Base-by-base conservation (phyloP, 805 yeast species). In the Citeromyces matritensis region DNA sequence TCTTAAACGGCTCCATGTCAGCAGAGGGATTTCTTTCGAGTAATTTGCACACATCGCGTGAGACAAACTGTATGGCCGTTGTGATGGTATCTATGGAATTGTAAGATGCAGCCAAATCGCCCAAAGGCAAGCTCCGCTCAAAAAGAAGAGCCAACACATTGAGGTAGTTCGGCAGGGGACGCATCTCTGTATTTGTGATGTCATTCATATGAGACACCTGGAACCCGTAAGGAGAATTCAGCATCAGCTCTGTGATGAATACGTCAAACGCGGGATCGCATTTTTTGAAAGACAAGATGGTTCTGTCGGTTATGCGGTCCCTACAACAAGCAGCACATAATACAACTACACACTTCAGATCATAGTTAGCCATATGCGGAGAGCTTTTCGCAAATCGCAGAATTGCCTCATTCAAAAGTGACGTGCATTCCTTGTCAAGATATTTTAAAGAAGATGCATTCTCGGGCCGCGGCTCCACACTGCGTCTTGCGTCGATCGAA, bases 121-220 rank as follows among this genome's bases (percentile, higher is more conserved):
- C n/a, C n/a, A 32, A 13, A 3, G 27, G 13, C 4, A 49, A 34
- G 3, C 48, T 12, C 25, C 29, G 46, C 9, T 44, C 31, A 30
- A 39, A 53, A 2, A 73, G 40, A 29, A 59, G 56, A 0, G 78
- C 60, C 13, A 73, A 37, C 29, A 62, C 53, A 42, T 60, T 70
- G 28, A 72, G 40, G 38, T 69, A 69, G 34, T 60, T 65, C 19
- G 65, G 36, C 2, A 60, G 60, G 0, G 78, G 77, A 3, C 33
- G 40, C 2, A 35, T 23, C 3, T 36, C n/a, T n/a, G n/a, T n/a
- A 12, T 9, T 12, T 8, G 9, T 14, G 8, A 10, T 6, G 19
- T 7, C 30, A 8, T 26, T 7, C 8, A 26, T 12, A 26, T 28
- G 23, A 9, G 25, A 27, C 19, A 11, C 23, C 11, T 24, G 9